These are phyloP conservation scores for Cyphellophora europaea DNA, from an alignment of 2,329 filamentous ascomycete genomes.

Conservation along the genomic window DNA sequence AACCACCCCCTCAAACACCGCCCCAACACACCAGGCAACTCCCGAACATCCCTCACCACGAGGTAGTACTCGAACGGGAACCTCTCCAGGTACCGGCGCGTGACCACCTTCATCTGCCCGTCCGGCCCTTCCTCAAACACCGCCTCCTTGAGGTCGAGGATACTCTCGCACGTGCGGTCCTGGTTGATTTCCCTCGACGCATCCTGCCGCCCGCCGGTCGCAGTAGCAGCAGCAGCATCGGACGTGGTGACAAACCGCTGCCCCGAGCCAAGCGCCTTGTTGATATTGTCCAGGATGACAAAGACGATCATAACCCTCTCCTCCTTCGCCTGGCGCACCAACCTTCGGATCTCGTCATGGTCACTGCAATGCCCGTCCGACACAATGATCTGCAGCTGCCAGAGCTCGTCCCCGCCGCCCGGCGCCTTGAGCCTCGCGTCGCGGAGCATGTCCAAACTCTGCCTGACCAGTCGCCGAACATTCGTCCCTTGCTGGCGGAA, in stretches of 20 bases:
- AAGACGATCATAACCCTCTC: slow-evolving; percentile 98
- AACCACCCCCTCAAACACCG: slow-evolving; percentile 94
- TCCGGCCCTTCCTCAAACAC: slow-evolving; percentile 55
- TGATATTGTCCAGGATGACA: slow-evolving; percentile 62
- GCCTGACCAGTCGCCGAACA: slow-evolving; percentile 65
- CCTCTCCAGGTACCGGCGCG: slow-evolving; percentile 84
- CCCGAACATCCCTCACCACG: slow-evolving; percentile 83
- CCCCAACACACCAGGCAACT: slow-evolving; percentile 80
- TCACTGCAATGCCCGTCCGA: slow-evolving; percentile 90
- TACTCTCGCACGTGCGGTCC: slow-evolving; percentile 41
- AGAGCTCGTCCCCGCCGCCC: slow-evolving; percentile 58
- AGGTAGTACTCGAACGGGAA: slow-evolving; percentile 98
- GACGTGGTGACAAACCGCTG: too few species aligned
- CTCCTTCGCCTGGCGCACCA: slow-evolving; percentile 81
- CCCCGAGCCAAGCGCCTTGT: too few species aligned
- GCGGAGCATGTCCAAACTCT: slow-evolving; percentile 73
- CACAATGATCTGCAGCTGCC: slow-evolving; percentile 90
- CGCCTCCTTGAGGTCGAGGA: slow-evolving; percentile 81
- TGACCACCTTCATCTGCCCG: slow-evolving; percentile 60
- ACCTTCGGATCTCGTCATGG: slow-evolving; percentile 70
- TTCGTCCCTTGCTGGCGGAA: slow-evolving; percentile 84
- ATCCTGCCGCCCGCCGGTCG: slow-evolving; percentile 21
- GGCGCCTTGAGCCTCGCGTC: slow-evolving; percentile 53
- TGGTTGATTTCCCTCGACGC: slow-evolving; percentile 5
- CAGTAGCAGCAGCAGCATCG: slow-evolving; percentile 10